Base-by-base conservation (phyloP, 2,329 filamentous ascomycete genomes). In the Cordyceps javanica region DNA sequence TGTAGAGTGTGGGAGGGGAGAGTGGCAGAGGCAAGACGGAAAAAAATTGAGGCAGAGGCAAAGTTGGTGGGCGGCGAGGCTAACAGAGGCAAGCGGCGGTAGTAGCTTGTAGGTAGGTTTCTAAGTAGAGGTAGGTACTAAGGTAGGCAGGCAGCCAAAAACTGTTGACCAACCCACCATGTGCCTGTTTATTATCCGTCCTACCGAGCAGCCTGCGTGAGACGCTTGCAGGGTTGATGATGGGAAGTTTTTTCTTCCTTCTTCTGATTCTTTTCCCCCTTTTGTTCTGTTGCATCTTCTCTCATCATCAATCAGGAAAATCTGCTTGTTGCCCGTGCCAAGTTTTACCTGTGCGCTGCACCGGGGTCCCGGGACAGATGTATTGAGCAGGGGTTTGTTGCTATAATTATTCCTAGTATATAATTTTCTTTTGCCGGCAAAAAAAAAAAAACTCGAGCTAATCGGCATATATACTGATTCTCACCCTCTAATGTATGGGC, bases 41-140 rank as follows among this genome's bases (percentile, higher is more conserved):
- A 48, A 55, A 55, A 48, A 42, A 39, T 48, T 55, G 53, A 55
- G 25, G 53, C 42, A 39, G 21, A 26, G 28, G 26, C 51, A 44
- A 54, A 26, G 28, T 32, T 13, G 41, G 21, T 19, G 41, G 39
- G 51, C 19, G 38, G 41, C 51, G 51, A 54, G 39, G 51, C 41
- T 54, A 54, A 30, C 39, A 44, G 30, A 19, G 41, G 39, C 28
- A 45, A n/a, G 30, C 34, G 13, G 38, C 39, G 39, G 39, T 25
- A 25, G 19, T 21, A 11, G 30, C 30, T 39, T n/a, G 38, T 39
- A n/a, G 39, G 39, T 16, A 38, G n/a, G 34, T 38, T 16, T 16
- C n/a, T n/a, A n/a, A n/a, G n/a, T n/a, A n/a, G n/a, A n/a, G n/a
- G n/a, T n/a, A n/a, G n/a, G n/a, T n/a, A n/a, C n/a, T n/a, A n/a